Evolutionary conservation across 163 green algal genomes (phyloP).

Genomic region (Coccomyxa subellipsoidea): DNA sequence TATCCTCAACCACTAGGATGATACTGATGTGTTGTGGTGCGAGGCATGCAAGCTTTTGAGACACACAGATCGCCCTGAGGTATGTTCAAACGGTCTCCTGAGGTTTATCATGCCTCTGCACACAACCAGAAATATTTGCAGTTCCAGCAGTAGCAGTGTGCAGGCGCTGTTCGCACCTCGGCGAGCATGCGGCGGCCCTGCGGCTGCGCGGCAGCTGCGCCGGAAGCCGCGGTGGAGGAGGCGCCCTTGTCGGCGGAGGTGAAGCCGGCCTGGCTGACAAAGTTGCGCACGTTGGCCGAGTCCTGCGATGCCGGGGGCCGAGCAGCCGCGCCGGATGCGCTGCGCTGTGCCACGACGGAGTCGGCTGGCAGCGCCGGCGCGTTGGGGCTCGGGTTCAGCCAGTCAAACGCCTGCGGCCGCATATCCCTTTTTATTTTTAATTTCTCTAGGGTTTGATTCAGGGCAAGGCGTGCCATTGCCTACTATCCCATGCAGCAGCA

Average conservation of each 20-base stretch:
- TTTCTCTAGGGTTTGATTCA: too few relatives aligned
- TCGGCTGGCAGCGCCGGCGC: not conserved
- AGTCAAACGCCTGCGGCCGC: not conserved
- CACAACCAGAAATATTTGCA: too few relatives aligned
- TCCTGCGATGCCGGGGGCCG: not conserved
- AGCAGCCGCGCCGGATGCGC: not conserved
- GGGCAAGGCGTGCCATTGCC: too few relatives aligned
- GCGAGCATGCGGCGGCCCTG: not conserved
- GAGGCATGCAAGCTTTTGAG: too few relatives aligned
- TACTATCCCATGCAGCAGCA: not conserved
- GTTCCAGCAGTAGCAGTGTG: not conserved
- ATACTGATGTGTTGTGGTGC: too few relatives aligned
- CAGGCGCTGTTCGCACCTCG: not conserved
- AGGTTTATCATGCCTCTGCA: too few relatives aligned
- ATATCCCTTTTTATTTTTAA: not conserved
- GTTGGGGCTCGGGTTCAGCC: not conserved
- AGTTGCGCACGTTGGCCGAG: not conserved
- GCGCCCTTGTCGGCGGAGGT: not conserved
- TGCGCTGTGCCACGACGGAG: not conserved
- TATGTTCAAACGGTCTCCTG: too few relatives aligned
- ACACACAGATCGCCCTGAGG: too few relatives aligned
- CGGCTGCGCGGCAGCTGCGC: not conserved
- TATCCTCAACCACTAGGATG: too few relatives aligned
- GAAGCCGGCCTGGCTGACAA: slow-evolving; percentile 7
- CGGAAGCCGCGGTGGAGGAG: not conserved